Base-by-base conservation (phyloP, 495 filamentous ascomycete genomes). In the Annulohypoxylon nitens region DNA sequence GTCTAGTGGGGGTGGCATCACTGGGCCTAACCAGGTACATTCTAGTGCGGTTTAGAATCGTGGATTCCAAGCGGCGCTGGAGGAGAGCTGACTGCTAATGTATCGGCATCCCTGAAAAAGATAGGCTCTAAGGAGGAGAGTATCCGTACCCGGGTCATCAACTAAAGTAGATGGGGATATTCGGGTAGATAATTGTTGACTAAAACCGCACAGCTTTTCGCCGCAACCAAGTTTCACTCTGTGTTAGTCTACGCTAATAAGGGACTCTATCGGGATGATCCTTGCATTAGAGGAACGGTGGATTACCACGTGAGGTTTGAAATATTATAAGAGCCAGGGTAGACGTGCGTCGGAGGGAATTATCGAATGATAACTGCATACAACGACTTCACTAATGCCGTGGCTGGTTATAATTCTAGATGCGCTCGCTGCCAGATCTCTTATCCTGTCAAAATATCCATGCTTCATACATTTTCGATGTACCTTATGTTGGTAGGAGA, bases 211-310 rank as follows among this genome's bases (percentile, higher is more conserved):
- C 45, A 41, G 51, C 34, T 26, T 34, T 60, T 43, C 10, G 61
- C 34, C 30, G 25, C 39, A 74, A 75, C 64, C 72, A 75, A 67
- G 72, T 75, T 75, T 75, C 67, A 64, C 36, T 67, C 63, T 58
- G 58, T 69, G 62, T 37, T 74, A 70, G 50, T 33, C 43, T 45
- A 41, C 33, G 37, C 64, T 67, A 70, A 63, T 41, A 67, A 47
- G 62, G 51, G 51, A 74, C 62, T 59, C 60, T 68, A 68, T 71
- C 30, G 67, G 63, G 64, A 61, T 71, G 36, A 71, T 26, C 67
- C 58, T 48, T 67, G 67, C 37, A 25, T 64, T n/a, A 74, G 58
- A 50, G 61, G 33, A 34, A 14, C 16, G n/a, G 47, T 61, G 48
- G 36, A 55, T n/a, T 18, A 16, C 48, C 69, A 67, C 69, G 69